Percentiles rank a stretch among this genome's conserved stretches.
phyloP scores from a whole-genome alignment of 169 alveolate species.

The Ichthyophthirius multifiliis region DNA sequence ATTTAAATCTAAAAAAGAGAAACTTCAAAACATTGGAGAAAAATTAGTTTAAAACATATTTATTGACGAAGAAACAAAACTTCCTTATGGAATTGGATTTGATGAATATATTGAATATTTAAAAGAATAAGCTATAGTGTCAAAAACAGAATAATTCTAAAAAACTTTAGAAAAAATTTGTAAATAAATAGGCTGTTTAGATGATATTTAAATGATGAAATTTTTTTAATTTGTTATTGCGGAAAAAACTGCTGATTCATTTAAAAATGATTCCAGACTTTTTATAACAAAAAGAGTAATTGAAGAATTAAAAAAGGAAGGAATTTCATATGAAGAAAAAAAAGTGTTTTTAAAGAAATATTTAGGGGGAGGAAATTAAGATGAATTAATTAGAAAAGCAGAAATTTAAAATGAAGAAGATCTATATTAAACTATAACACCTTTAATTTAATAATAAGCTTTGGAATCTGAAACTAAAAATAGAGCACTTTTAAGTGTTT shows the following conservation, averaged over 20 bases:
- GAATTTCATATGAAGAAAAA: not conserved
- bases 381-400: not conserved
- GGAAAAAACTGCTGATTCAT: not conserved
- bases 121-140: not conserved
- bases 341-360: not conserved
- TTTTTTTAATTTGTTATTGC: slow-evolving; percentile 2
- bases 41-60: no score
- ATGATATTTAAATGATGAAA: slow-evolving; percentile 5
- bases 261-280: slow-evolving; percentile 8
- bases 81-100: slow-evolving; percentile 10
- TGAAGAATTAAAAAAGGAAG: not conserved
- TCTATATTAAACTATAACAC: not conserved
- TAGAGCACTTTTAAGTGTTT: not conserved
- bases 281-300: not conserved
- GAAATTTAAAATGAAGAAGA: not conserved
- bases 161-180: not conserved
- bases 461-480: not conserved
- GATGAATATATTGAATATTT: slow-evolving; percentile 8
- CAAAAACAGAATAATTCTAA: not conserved
- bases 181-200: not conserved
- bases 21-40: not conserved
- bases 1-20: not conserved
- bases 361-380: not conserved
- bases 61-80: slow-evolving; percentile 11
- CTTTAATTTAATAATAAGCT: not conserved